These are phyloP conservation scores for Yamadazyma mexicana DNA, from an alignment of 1,139 yeast genomes.

Conservation along the genomic window DNA sequence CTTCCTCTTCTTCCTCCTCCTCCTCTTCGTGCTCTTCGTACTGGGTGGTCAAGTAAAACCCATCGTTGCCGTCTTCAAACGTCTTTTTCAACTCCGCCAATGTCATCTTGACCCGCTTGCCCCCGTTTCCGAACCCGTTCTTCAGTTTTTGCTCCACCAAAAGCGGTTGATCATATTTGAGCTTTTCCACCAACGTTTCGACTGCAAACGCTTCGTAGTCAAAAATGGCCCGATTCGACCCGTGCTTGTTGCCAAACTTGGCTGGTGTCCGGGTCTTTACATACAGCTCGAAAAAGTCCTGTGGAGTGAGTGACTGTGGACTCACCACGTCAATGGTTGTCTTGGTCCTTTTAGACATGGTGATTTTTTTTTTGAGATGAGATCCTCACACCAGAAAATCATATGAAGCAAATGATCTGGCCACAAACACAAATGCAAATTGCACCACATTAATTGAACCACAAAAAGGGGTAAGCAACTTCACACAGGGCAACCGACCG, in stretches of 20 bases:
- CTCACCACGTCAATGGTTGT: slow-evolving; percentile 7
- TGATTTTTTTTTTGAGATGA: slow-evolving; percentile 3
- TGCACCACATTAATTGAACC: too few species aligned
- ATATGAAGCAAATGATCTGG: background rate
- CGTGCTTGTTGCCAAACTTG: slow-evolving; percentile 23
- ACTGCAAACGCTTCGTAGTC: slow-evolving; percentile 31
- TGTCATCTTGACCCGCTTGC: slow-evolving; percentile 47
- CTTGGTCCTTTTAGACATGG: slow-evolving; percentile 14
- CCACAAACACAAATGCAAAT: too few species aligned
- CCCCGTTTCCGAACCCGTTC: slow-evolving; percentile 70
- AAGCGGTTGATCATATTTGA: slow-evolving; percentile 33
- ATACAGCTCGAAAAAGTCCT: slow-evolving; percentile 27
- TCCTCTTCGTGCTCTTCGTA: slow-evolving; percentile 38
- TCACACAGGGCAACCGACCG: too few species aligned
- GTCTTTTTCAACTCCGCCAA: slow-evolving; percentile 46
- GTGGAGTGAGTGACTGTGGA: slow-evolving; percentile 1
- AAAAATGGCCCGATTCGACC: slow-evolving; percentile 16
- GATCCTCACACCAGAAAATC: background rate
- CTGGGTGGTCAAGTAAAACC: slow-evolving; percentile 66
- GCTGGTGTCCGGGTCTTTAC: slow-evolving; percentile 39
- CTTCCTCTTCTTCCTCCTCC: slow-evolving; percentile 22
- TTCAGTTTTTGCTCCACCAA: slow-evolving; percentile 56
- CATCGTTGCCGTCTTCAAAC: slow-evolving; percentile 35
- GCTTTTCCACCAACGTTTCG: slow-evolving; percentile 31
- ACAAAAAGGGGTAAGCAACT: too few species aligned